Conservation (phyloP, 2,329 filamentous ascomycete genomes). For the Geosmithia flava region DNA sequence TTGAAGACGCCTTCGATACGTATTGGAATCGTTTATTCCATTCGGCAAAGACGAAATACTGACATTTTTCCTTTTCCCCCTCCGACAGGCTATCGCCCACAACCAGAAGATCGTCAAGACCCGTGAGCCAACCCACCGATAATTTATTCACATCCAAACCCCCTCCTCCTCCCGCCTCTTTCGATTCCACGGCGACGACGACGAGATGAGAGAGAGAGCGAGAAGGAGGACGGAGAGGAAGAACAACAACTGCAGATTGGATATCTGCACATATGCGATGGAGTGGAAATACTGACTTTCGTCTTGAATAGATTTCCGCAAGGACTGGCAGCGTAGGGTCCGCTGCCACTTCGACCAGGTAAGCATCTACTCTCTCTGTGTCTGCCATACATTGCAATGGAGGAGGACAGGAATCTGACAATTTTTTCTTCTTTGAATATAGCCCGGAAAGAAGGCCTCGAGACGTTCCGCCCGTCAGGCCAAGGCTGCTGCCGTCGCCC, state of each 20-base stretch:
- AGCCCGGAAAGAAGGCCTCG: constrained; percentile 94
- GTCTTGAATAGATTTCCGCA: constrained; percentile 72
- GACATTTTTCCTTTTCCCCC: constrained; percentile 13
- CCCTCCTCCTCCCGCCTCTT: neutral
- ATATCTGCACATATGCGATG: neutral
- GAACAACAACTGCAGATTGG: no score
- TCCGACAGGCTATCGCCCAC: constrained; percentile 87
- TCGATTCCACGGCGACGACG: neutral
- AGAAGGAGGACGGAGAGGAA: neutral
- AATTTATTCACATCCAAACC: neutral
- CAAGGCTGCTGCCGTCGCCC: constrained; percentile 92
- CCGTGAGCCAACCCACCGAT: constrained; percentile 46
- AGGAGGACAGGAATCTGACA: constrained; percentile 14
- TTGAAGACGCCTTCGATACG: neutral
- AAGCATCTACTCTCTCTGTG: constrained; percentile 16
- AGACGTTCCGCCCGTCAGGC: constrained; percentile 82
- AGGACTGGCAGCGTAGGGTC: constrained; percentile 99
- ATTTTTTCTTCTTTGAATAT: constrained; percentile 12
- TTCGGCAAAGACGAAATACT: constrained; percentile 6
- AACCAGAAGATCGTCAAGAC: constrained; percentile 98
- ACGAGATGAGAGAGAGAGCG: neutral
- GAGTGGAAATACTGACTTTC: constrained; percentile 20
- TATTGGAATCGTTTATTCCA: constrained; percentile 7
- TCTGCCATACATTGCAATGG: neutral
- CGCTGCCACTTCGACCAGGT: constrained; percentile 99